Evolutionary conservation across 495 filamentous ascomycete species (phyloP).

Genomic region (Penicillium desertorum): DNA sequence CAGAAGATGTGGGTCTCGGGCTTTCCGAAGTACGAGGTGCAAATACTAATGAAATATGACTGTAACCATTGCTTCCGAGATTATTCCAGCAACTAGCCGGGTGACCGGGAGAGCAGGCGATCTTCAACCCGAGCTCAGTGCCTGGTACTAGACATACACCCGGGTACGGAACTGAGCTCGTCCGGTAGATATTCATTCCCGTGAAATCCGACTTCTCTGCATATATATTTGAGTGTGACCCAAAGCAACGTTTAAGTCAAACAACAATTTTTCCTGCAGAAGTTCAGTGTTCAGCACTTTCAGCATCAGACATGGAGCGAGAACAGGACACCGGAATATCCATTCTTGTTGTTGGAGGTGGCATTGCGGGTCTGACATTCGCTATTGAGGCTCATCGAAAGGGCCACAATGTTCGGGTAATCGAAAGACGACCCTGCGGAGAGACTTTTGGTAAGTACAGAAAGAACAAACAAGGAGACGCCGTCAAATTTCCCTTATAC

Average conservation of each 20-base stretch:
- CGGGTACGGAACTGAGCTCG: background rate
- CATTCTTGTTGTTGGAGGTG: conserved; percentile 12
- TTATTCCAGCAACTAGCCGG: no score
- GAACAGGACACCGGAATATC: conserved; percentile 4
- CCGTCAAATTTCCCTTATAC: background rate
- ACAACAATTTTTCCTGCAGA: background rate
- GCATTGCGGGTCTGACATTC: conserved; percentile 9
- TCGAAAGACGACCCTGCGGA: conserved; percentile 7
- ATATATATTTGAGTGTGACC: background rate
- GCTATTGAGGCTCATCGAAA: conserved; percentile 11
- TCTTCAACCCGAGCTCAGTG: background rate
- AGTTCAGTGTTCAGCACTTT: background rate
- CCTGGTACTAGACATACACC: background rate
- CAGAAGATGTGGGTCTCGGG: no score
- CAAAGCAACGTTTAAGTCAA: background rate
- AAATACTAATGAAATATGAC: no score
- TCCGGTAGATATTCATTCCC: background rate
- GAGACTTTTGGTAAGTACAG: background rate
- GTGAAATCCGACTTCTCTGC: background rate
- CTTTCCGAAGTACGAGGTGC: no score
- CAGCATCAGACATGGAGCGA: background rate
- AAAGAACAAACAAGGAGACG: background rate
- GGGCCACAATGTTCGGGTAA: conserved; percentile 10
- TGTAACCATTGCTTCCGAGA: no score
- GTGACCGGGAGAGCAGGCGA: no score